Percentiles rank a stretch among this genome's conserved stretches.
These are phyloP conservation scores for Globisporangium rhizosaccharum DNA, from an alignment of 352 stramenopile genomes.

Conservation along the genomic window DNA sequence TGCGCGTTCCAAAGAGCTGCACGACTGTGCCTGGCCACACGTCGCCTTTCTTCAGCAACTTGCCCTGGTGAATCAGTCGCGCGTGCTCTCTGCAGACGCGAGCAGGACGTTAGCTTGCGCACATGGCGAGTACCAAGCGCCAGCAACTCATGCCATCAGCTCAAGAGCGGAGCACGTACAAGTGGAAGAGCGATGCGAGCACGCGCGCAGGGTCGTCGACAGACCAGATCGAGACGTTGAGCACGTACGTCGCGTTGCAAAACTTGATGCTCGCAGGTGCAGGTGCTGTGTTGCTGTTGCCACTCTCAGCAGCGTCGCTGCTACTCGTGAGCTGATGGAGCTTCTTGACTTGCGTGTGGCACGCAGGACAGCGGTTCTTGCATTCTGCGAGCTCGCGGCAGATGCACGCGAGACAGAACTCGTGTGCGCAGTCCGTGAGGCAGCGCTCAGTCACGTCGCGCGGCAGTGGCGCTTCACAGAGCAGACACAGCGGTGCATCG, in stretches of 20 bases:
- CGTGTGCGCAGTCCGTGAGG: slow-evolving; percentile 74
- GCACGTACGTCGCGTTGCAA: slow-evolving; percentile 72
- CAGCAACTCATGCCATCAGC: neutral
- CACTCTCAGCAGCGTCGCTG: neutral
- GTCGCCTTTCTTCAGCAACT: slow-evolving; percentile 77
- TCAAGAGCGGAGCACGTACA: slow-evolving; percentile 33
- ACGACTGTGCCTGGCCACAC: slow-evolving; percentile 77
- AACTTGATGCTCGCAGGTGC: slow-evolving; percentile 65
- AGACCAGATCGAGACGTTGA: slow-evolving; percentile 77
- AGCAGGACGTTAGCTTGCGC: too few species aligned
- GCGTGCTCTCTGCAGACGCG: slow-evolving; percentile 45
- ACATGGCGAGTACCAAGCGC: neutral
- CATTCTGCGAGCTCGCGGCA: slow-evolving; percentile 38
- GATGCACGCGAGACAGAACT: slow-evolving; percentile 73
- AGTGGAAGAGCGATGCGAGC: slow-evolving; percentile 61
- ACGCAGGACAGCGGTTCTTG: slow-evolving; percentile 72
- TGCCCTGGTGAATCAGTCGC: slow-evolving; percentile 70
- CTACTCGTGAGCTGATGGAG: slow-evolving; percentile 46
- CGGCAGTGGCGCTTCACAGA: slow-evolving; percentile 46
- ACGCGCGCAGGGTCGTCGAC: slow-evolving; percentile 61
- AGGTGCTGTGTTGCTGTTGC: slow-evolving; percentile 3
- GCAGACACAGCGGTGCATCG: slow-evolving; percentile 32
- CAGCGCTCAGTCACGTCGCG: slow-evolving; percentile 31
- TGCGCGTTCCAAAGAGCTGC: slow-evolving; percentile 76
- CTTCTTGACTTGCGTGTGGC: slow-evolving; percentile 45